Evolutionary conservation across 2,329 filamentous ascomycete species (phyloP).

Genomic region (Fusarium xyrophilum): DNA sequence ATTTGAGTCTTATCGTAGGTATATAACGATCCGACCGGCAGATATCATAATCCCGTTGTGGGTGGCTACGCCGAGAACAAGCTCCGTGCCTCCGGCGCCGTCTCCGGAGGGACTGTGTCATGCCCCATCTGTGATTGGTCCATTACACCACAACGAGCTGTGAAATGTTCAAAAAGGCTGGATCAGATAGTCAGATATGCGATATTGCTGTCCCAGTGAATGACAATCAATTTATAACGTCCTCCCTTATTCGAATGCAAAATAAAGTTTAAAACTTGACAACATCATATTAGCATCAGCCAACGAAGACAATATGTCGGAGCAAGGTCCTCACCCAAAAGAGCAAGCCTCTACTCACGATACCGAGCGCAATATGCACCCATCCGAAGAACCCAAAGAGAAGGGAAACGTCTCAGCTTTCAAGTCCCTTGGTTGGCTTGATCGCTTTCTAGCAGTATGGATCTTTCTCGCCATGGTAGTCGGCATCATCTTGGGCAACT

Average conservation of each 20-base stretch:
- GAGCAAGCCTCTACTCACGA: slow-evolving; percentile 5
- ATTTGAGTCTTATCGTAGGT: background rate
- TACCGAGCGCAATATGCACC: slow-evolving; percentile 6
- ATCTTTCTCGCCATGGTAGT: slow-evolving; percentile 80
- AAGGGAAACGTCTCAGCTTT: slow-evolving; percentile 50
- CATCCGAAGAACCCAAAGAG: background rate
- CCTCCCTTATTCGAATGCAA: accelerated
- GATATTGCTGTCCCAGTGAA: background rate
- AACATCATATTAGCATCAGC: background rate
- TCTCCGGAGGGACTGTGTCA: slow-evolving; percentile 32
- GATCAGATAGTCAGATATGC: background rate
- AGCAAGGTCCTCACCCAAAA: background rate
- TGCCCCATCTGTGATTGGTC: slow-evolving; percentile 35
- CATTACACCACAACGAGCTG: background rate
- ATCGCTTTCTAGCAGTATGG: slow-evolving; percentile 72
- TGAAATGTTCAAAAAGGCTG: background rate
- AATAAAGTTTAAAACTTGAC: background rate
- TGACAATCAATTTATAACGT: no score
- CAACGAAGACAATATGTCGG: background rate
- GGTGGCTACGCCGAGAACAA: background rate
- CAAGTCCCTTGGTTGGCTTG: slow-evolving; percentile 64
- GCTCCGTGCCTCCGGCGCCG: background rate
- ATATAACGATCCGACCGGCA: background rate
- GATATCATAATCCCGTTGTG: background rate
- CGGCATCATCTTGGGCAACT: slow-evolving; percentile 79